phyloP scores from a whole-genome alignment of 179 eudicot genomes.

The Pouteria campechiana region DNA sequence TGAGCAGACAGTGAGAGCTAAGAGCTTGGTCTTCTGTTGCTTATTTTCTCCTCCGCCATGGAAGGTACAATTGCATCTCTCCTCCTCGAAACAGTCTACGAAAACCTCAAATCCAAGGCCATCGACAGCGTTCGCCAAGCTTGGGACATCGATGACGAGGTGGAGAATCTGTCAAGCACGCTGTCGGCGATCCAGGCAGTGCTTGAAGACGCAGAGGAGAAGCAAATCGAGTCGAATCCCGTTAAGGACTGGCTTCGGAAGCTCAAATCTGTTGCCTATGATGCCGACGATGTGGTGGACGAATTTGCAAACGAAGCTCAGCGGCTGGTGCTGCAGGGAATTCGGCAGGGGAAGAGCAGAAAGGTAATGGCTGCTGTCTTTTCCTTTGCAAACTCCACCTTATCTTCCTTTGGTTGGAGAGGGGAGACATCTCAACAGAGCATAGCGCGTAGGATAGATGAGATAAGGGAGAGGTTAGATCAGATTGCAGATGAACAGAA shows the following conservation, averaged over 20 bases:
- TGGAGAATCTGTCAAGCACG: slow-evolving; percentile 1
- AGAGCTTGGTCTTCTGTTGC: too few relatives aligned
- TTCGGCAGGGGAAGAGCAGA: neutral
- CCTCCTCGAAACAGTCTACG: too few relatives aligned
- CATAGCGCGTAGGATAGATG: slow-evolving; percentile 1
- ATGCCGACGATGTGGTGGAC: slow-evolving; percentile 15
- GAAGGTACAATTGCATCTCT: too few relatives aligned
- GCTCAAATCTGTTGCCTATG: slow-evolving; percentile 13
- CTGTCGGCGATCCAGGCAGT: slow-evolving; percentile 2
- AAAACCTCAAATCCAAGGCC: too few relatives aligned
- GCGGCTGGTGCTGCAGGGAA: slow-evolving; percentile 2
- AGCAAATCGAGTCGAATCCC: neutral
- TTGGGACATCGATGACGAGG: slow-evolving; percentile 1
- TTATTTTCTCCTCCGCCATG: too few relatives aligned
- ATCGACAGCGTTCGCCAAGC: too few relatives aligned
- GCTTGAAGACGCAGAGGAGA: slow-evolving; percentile 4
- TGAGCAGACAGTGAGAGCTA: too few relatives aligned
- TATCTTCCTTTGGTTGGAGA: too few relatives aligned
- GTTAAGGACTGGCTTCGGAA: slow-evolving; percentile 10
- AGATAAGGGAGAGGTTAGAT: neutral
- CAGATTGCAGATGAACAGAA: slow-evolving; percentile 5
- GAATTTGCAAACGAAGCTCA: slow-evolving; percentile 7
- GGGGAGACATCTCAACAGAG: too few relatives aligned
- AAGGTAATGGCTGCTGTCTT: too few relatives aligned
- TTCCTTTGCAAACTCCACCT: too few relatives aligned